phyloP scores from a whole-genome alignment of 306 rosid genomes.

The Begonia masoniana region DNA sequence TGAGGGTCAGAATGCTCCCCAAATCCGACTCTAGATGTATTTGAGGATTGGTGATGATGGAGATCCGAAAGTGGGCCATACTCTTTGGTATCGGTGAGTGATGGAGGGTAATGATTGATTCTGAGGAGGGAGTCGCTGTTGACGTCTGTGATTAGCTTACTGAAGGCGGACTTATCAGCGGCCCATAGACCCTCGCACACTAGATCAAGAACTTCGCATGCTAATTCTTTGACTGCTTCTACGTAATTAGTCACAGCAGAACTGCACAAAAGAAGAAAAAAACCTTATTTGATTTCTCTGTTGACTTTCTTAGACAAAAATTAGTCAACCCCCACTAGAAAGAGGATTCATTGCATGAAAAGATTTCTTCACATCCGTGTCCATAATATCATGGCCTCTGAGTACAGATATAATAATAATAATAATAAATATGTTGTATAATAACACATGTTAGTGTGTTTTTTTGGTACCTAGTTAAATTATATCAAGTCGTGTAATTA shows the following conservation, averaged over 20 bases:
- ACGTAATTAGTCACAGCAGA: constrained; percentile 45
- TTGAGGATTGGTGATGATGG: not conserved
- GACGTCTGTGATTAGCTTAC: constrained; percentile 55
- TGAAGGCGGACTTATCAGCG: constrained; percentile 40
- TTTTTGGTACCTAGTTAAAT: no score
- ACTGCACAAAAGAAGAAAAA: constrained; percentile 18
- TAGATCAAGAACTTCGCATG: constrained; percentile 74
- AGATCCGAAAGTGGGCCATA: not conserved
- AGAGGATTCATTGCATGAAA: no score
- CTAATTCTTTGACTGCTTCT: constrained; percentile 37
- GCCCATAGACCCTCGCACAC: constrained; percentile 66
- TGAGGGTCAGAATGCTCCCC: constrained; percentile 99
- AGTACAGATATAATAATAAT: no score
- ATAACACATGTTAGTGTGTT: no score
- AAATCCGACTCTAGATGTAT: constrained; percentile 34
- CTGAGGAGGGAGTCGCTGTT: constrained; percentile 60
- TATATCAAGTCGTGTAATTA: no score
- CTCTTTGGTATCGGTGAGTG: not conserved
- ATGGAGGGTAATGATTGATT: constrained; percentile 77
- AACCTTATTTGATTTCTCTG: no score
- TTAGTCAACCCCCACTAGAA: no score
- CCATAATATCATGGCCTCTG: no score
- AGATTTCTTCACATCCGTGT: no score
- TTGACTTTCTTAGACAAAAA: no score
- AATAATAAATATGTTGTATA: no score